phyloP scores from a whole-genome alignment of 2,329 filamentous ascomycete species.

The Lizonia empirigonia region DNA sequence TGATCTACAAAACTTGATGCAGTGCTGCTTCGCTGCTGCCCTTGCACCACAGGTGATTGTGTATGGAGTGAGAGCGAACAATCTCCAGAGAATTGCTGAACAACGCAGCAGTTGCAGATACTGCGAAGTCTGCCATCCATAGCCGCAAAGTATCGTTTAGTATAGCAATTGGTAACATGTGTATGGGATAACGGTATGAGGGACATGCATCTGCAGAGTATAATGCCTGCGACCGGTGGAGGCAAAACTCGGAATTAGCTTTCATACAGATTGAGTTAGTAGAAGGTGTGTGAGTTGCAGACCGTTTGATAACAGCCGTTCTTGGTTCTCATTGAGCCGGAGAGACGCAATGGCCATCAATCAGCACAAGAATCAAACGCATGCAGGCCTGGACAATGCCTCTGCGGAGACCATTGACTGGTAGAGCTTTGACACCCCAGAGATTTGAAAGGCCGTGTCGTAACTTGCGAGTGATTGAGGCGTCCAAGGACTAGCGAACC shows the following conservation, averaged over 20 bases:
- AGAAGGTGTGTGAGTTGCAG: not conserved
- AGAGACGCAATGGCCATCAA: not conserved
- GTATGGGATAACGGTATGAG: not conserved
- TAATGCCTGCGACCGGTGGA: not conserved
- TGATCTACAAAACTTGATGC: too few species aligned
- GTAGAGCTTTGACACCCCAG: not conserved
- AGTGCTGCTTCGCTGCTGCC: not conserved
- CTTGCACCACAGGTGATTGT: too few species aligned
- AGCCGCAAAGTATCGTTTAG: not conserved
- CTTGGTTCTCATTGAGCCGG: too few species aligned
- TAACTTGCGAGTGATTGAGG: not conserved
- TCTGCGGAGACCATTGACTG: not conserved
- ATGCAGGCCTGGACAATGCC: not conserved
- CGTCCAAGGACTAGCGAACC: not conserved
- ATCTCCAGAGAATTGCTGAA: too few species aligned
- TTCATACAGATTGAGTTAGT: not conserved
- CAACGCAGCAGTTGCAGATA: not conserved
- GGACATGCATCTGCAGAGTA: conserved; percentile 1
- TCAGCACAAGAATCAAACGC: not conserved
- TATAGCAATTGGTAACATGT: not conserved
- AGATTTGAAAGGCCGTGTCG: not conserved
- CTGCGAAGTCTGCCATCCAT: not conserved
- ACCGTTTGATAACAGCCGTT: not conserved
- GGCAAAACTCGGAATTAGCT: not conserved
- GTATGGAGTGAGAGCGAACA: too few species aligned